Evolutionary conservation across 2,329 filamentous ascomycete species (phyloP), one percentile per base, ranked within the genome.

Genomic region (Nothophaeocryptopus gaeumannii): DNA sequence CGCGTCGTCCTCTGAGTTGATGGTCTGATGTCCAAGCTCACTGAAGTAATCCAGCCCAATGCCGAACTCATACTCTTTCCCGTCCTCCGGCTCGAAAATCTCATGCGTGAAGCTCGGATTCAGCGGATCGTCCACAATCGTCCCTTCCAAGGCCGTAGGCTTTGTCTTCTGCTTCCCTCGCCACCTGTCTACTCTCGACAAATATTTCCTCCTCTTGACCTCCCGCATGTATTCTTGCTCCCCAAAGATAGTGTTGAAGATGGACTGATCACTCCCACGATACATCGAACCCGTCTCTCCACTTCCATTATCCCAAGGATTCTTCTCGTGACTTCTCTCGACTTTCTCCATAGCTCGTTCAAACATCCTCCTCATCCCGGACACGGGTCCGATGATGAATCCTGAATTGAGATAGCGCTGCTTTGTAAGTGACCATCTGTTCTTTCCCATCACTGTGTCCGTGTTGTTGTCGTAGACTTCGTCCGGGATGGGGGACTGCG

Each of bases 401-500:
- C 53, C 60, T 1, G 55, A 62, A 43, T 62, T 61, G 9, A 64
- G 46, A 37, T 55, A 64, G 3, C 59, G 45, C 51, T 62, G 58
- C 29, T 54, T 58, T 5, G 45, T 31, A 33, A 51, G 61, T 41
- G 64, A 63, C 5, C 65, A 63, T 30, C 71, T 62, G 2, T 64
- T 62, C 35, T 72, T 62, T 39, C 67, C 66, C 8, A 74, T 74
- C 8, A 53, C 48, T 2, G 59, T 58, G 13, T 61, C 59, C 0
- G 55, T 61, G 32, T 59, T 53, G n/a, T 45, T 40, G 9, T 57
- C 74, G 55, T 77, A 78, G 0, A 74, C 63, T 49, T 79, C 72
- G 5, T 70, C 67, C 0, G 77, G 74, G 2, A 82, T 54, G 2
- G 72, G 70, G 0, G 78, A 81, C 15, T 74, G 63, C 0, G 81